Evolutionary conservation across 2,329 filamentous ascomycete genomes (phyloP).

Genomic region (Alternaria sp.): DNA sequence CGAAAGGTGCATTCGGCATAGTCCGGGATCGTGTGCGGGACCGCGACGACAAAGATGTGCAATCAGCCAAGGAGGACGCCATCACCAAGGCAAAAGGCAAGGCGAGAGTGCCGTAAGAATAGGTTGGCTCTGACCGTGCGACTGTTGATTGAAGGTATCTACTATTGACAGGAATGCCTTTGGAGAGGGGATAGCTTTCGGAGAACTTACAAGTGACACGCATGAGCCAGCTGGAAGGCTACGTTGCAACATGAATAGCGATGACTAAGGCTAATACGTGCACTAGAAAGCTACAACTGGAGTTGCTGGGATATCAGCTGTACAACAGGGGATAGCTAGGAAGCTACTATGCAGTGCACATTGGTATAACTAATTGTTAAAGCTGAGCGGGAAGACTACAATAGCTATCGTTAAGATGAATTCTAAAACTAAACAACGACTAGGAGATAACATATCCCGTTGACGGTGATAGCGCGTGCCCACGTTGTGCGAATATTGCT

Average conservation of each 20-base stretch:
- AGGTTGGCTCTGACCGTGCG: background rate
- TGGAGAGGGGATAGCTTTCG: background rate
- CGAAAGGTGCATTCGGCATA: background rate
- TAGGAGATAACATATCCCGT: background rate
- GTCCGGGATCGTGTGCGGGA: background rate
- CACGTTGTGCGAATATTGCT: background rate
- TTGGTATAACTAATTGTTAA: background rate
- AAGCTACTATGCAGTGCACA: background rate
- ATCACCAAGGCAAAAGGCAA: background rate
- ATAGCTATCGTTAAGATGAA: background rate
- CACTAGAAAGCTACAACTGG: background rate
- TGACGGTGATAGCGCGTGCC: background rate
- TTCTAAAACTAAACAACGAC: background rate
- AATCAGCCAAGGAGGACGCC: background rate
- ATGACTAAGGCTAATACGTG: background rate
- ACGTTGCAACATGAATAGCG: background rate
- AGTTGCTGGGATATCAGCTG: accelerated
- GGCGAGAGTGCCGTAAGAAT: too few species aligned
- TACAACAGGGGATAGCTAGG: background rate
- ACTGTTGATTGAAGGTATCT: background rate
- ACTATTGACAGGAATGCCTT: background rate
- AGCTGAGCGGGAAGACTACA: background rate
- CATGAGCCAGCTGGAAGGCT: background rate
- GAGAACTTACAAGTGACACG: background rate
- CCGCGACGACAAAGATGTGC: background rate